Evolutionary conservation across 208 protist genomes (phyloP), one percentile per base, ranked within the genome.

Genomic region (Zelonia costaricensis): DNA sequence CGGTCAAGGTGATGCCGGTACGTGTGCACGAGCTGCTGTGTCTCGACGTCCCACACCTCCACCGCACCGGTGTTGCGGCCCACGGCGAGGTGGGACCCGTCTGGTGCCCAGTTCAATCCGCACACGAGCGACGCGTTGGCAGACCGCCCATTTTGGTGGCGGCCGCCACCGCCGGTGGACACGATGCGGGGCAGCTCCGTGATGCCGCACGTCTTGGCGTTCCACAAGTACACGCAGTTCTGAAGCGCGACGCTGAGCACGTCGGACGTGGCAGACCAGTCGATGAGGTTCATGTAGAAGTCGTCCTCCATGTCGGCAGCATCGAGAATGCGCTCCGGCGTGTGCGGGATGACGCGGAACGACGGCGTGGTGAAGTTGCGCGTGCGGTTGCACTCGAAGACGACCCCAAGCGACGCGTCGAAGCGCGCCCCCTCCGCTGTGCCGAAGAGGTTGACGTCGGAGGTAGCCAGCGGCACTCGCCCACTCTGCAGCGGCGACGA

Each of bases 281-380:
- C 98, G 3, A 99, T 83, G 7, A 99, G 78, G 70, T 99, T 99
- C 12, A 99, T 83, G 85, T 99, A 99, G 66, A 98, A 99, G 86
- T 99, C 98, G 62, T 99, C 98, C 46, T 97, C 69, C 51, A 99
- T 80, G 55, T 98, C 97, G 1, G 98, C 98, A 23, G 98, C 98
- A 74, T 99, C 98, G 1, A 99, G 79, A 40, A 99, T 98, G 59
- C 94, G 82, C 53, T 99, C 95, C 2, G 96, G 90, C 2, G 85
- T 95, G 47, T 96, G 78, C 15, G 97, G 80, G 61, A 98, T 98
- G 40, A 93, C 59, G 35, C 92, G 83, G 66, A 97, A 97, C 0
- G 75, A 77, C 36, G 76, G 55, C 28, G 82, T 84, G 27, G 53
- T 71, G 68, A 97, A 97, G 71, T 97, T 97, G 35, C 78, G 68